Conservation (phyloP, 345 rosid species). For the Erucastrum elatum region DNA sequence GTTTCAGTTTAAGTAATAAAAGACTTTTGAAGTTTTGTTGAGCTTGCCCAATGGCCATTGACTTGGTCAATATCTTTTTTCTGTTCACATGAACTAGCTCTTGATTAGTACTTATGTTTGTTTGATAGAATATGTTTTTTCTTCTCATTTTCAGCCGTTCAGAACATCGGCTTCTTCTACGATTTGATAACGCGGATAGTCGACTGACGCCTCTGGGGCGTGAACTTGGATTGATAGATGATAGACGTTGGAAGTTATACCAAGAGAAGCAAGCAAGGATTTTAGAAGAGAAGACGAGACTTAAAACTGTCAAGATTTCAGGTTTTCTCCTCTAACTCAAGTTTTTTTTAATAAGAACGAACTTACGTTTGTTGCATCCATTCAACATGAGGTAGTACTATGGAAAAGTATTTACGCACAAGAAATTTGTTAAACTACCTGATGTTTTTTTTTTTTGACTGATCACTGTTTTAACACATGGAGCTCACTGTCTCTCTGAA, state of each 20-base stretch:
- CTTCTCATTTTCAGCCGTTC: slow-evolving; percentile 64
- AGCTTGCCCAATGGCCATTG: not conserved
- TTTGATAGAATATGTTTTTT: slow-evolving; percentile 25
- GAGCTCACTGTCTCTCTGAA: not conserved
- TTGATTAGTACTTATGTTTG: slow-evolving; percentile 6
- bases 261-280: slow-evolving; percentile 84
- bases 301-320: slow-evolving; percentile 79
- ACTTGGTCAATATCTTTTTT: not conserved
- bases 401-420: not conserved
- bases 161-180: slow-evolving; percentile 89
- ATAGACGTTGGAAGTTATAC: slow-evolving; percentile 86
- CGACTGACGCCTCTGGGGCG: slow-evolving; percentile 94
- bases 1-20: slow-evolving; percentile 3
- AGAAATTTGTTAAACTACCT: not conserved
- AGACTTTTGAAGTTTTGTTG: not conserved
- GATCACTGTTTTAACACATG: not conserved
- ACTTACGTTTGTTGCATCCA: not conserved
- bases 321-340: slow-evolving; percentile 42
- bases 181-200: slow-evolving; percentile 95
- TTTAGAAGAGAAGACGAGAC: slow-evolving; percentile 73
- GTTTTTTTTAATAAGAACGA: not conserved
- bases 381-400: slow-evolving; percentile 3
- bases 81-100: not conserved
- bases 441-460: not conserved
- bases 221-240: slow-evolving; percentile 89